These are phyloP conservation scores for Microthlaspi erraticum DNA, from an alignment of 345 rosid species.

Conservation along the genomic window DNA sequence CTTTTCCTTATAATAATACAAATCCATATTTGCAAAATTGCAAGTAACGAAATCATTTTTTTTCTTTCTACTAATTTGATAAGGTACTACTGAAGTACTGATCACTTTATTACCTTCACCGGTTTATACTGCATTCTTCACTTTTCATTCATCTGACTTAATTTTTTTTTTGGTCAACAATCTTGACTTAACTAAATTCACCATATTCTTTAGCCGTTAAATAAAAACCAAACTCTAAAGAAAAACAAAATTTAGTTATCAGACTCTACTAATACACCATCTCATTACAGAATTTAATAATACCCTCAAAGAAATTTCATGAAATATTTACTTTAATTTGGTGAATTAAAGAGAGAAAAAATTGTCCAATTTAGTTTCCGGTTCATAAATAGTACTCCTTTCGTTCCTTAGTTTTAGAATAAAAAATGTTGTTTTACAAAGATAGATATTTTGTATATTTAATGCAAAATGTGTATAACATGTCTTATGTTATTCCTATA, in stretches of 20 bases:
- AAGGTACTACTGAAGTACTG: neutral
- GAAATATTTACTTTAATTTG: neutral
- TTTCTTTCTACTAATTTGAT: constrained; percentile 5
- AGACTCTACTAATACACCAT: too few species aligned
- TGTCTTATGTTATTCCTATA: too few species aligned
- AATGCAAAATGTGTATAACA: too few species aligned
- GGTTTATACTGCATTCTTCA: neutral
- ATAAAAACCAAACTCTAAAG: neutral
- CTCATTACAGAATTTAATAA: too few species aligned
- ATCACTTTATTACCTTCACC: neutral
- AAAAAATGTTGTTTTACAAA: too few species aligned
- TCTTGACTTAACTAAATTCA: neutral
- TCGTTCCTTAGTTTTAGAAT: too few species aligned
- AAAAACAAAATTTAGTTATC: neutral
- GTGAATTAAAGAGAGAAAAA: neutral
- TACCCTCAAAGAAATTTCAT: neutral
- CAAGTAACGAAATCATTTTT: neutral
- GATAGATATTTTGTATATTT: too few species aligned
- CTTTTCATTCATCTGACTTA: neutral
- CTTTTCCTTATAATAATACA: neutral
- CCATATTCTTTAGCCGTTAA: neutral
- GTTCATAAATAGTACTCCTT: neutral
- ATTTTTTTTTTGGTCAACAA: too few species aligned
- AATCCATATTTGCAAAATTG: constrained; percentile 15
- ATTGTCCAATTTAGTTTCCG: neutral